A percentile compares a stretch with the other conserved stretches of the same genome.
phyloP scores from a whole-genome alignment of 1,284 basidiomycete species.

The Amylostereum areolatum region DNA sequence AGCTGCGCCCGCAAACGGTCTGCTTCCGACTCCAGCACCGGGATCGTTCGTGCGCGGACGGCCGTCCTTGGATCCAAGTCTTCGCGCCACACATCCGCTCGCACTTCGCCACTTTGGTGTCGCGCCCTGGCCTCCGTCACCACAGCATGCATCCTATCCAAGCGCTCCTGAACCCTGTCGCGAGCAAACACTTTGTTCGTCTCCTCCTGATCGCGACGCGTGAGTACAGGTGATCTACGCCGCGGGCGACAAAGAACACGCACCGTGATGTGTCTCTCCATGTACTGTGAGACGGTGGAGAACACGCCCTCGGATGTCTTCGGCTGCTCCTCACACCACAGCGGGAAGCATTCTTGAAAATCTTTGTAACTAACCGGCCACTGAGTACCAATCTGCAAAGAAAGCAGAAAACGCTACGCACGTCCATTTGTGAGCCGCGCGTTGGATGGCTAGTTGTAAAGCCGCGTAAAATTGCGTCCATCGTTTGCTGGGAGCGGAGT shows the following conservation, averaged over 20 bases:
- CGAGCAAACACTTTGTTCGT: slow-evolving; percentile 56
- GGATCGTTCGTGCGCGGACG: slow-evolving; percentile 55
- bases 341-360: slow-evolving; percentile 70
- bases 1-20: slow-evolving; percentile 45
- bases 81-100: slow-evolving; percentile 57
- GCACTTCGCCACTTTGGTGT: slow-evolving; percentile 39
- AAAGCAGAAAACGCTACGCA: slow-evolving; percentile 31
- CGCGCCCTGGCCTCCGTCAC: slow-evolving; percentile 66
- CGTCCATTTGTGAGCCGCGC: slow-evolving; percentile 79
- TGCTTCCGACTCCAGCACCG: slow-evolving; percentile 49
- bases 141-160: slow-evolving; percentile 63
- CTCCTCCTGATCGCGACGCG: slow-evolving; percentile 19
- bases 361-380: slow-evolving; percentile 56
- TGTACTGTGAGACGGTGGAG: slow-evolving; percentile 60
- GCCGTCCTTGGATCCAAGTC: slow-evolving; percentile 53
- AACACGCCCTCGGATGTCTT: slow-evolving; percentile 61
- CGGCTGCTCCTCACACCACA: slow-evolving; percentile 69
- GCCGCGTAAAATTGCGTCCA: slow-evolving; percentile 75
- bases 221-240: neutral
- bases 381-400: neutral
- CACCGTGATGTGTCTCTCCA: slow-evolving; percentile 61
- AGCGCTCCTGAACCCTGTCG: slow-evolving; percentile 58
- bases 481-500: slow-evolving; percentile 47
- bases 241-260: slow-evolving; percentile 13
- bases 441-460: slow-evolving; percentile 66